Base-by-base conservation (phyloP, 2,329 filamentous ascomycete genomes). In the Penicillium sumatraense region DNA sequence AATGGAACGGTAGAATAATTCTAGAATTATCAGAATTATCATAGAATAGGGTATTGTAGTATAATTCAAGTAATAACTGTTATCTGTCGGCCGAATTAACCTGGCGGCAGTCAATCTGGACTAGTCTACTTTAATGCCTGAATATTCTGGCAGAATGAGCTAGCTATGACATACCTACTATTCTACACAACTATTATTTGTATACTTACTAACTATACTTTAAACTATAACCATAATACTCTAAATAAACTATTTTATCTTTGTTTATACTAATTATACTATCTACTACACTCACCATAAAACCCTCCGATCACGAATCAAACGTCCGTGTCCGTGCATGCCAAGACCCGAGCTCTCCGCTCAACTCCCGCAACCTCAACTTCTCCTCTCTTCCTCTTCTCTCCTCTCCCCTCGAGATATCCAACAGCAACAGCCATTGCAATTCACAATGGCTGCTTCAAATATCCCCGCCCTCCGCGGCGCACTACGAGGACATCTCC, bases 381-480 rank as follows among this genome's bases (percentile, higher is more conserved):
- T 42, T 45, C 46, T 53, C 36, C 40, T 44, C 40, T 18, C 5
- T n/a, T 44, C 14, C 23, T 44, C 23, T 4, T 11, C 13, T 7
- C 38, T 11, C 36, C 23, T 46, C 38, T 27, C 38, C 24, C 21
- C 40, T 48, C 40, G 38, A 29, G 45, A 41, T 44, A 47, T 52
- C 33, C 42, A 31, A 10, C 11, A 31, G 29, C 29, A 9, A 57
- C 38, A 26, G 20, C 10, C 20, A 23, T 23, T n/a, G n/a, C n/a
- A n/a, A n/a, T 9, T 40, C 40, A 5, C 49, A 35, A 51, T 27
- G 36, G 70, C 70, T 68, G 57, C 62, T 20, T 58, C 60, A 42
- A 56, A 57, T 48, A 51, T 52, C 18, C 50, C 62, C 29, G 51
- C 54, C 42, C 41, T 67, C 36, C 53, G 59, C 35, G 63, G 58